These are phyloP conservation scores for Fusarium camptoceras DNA, from an alignment of 2,329 filamentous ascomycete genomes.

Conservation along the genomic window DNA sequence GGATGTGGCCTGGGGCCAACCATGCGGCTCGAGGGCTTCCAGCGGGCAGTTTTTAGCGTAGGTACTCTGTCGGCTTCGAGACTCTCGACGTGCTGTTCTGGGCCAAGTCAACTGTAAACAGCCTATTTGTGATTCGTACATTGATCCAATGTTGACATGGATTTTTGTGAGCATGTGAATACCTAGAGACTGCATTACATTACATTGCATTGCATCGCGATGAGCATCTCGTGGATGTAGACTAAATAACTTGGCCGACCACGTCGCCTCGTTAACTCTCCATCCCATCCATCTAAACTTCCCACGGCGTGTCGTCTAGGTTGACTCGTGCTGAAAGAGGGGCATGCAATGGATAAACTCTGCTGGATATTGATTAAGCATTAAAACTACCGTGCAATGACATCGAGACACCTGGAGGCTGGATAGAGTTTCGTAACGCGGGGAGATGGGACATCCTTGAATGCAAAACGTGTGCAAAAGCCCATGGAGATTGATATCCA, in stretches of 20 bases:
- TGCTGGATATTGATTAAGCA: slow-evolving; percentile 13
- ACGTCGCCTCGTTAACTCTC: slow-evolving; percentile 7
- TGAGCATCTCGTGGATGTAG: neutral
- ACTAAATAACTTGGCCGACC: neutral
- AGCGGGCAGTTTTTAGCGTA: neutral
- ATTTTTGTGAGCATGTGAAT: slow-evolving; percentile 5
- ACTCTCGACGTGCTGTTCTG: slow-evolving; percentile 9
- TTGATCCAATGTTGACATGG: neutral
- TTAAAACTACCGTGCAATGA: slow-evolving; percentile 13
- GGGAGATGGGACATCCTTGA: slow-evolving; percentile 20
- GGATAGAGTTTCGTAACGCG: slow-evolving; percentile 30
- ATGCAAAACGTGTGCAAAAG: slow-evolving; percentile 3
- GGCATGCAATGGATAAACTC: slow-evolving; percentile 2
- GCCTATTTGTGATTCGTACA: slow-evolving; percentile 12
- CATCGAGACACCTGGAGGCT: slow-evolving; percentile 8
- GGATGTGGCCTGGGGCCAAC: slow-evolving; percentile 13
- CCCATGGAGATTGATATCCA: slow-evolving; percentile 12
- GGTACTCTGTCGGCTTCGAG: slow-evolving; percentile 18
- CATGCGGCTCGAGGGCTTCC: slow-evolving; percentile 32
- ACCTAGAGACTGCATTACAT: neutral
- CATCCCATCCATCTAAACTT: neutral
- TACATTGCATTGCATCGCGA: slow-evolving; percentile 1
- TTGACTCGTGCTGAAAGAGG: slow-evolving; percentile 12
- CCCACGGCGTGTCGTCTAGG: neutral
- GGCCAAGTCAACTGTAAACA: slow-evolving; percentile 14